Evolutionary conservation across 495 filamentous ascomycete genomes (phyloP).

Genomic region (Penicillium lividum): DNA sequence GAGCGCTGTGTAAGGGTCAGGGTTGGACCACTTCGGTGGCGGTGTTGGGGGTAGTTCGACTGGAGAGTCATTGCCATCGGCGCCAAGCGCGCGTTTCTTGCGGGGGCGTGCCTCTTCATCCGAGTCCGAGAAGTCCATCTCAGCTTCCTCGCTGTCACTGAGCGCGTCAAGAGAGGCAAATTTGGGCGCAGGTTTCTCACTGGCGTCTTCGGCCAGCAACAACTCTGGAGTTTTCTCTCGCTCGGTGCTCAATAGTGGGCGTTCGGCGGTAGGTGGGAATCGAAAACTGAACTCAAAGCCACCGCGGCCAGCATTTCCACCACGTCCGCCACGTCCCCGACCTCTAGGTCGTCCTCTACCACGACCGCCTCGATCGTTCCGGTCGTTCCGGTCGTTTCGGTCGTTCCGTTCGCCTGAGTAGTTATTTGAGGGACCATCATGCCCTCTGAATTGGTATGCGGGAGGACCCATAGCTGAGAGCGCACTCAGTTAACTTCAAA

Average conservation of each 20-base stretch:
- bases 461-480: conserved; percentile 20
- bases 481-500: not conserved
- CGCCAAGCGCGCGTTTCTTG: conserved; percentile 53
- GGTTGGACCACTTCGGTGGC: conserved; percentile 85
- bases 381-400: not conserved
- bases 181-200: conserved; percentile 35
- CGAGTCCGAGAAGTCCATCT: conserved; percentile 61
- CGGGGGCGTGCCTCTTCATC: conserved; percentile 48
- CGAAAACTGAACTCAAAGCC: conserved; percentile 48
- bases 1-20: conserved; percentile 83
- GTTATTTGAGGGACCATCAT: conserved; percentile 10
- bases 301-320: too few species aligned
- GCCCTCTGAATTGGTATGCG: conserved; percentile 46
- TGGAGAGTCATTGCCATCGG: conserved; percentile 33
- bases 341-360: conserved; percentile 12
- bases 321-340: not conserved
- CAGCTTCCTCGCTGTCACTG: conserved; percentile 71
- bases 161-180: conserved; percentile 58
- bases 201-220: conserved; percentile 28
- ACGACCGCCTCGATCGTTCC: not conserved
- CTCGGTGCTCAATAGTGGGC: conserved; percentile 43
- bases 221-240: conserved; percentile 42
- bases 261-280: conserved; percentile 41
- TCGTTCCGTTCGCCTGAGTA: not conserved
- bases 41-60: conserved; percentile 23